A percentile compares a stretch with the other conserved stretches of the same genome.
phyloP scores from a whole-genome alignment of 2,329 filamentous ascomycete genomes.

The Aotearoamyces nothofagi region DNA sequence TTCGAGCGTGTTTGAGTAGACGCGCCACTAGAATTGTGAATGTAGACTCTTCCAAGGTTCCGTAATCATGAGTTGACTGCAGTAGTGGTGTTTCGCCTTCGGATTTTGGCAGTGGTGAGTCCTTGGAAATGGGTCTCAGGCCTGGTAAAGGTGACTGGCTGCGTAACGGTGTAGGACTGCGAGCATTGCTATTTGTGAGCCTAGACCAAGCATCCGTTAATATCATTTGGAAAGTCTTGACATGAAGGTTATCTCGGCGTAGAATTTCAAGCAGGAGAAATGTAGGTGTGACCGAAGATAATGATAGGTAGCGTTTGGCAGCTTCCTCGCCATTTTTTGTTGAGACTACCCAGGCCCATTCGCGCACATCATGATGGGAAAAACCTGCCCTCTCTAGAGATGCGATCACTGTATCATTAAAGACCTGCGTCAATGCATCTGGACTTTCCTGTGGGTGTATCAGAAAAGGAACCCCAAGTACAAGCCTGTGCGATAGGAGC shows the following conservation, averaged over 20 bases:
- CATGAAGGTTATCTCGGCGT: slow-evolving; percentile 8
- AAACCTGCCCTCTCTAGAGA: too few species aligned
- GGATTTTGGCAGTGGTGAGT: too few species aligned
- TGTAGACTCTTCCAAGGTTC: slow-evolving; percentile 5
- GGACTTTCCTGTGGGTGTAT: too few species aligned
- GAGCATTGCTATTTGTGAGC: slow-evolving; percentile 2
- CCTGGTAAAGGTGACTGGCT: background rate
- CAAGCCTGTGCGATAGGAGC: too few species aligned
- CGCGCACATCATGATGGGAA: slow-evolving; percentile 9
- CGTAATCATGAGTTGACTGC: too few species aligned
- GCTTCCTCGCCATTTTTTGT: slow-evolving; percentile 8
- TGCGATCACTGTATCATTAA: too few species aligned
- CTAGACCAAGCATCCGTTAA: slow-evolving; percentile 6
- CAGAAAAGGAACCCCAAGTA: too few species aligned
- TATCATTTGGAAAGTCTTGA: slow-evolving; percentile 7
- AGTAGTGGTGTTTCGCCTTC: too few species aligned
- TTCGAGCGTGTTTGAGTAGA: slow-evolving; percentile 15
- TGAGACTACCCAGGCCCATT: slow-evolving; percentile 16
- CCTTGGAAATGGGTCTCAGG: background rate
- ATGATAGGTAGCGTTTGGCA: slow-evolving; percentile 11
- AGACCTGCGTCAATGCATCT: too few species aligned
- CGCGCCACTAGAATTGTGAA: slow-evolving; percentile 10
- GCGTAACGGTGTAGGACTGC: background rate
- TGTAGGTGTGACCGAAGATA: slow-evolving; percentile 5
- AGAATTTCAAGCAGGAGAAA: slow-evolving; percentile 16